Conservation (phyloP, 768 basidiomycete genomes). For the Mycena pura region DNA sequence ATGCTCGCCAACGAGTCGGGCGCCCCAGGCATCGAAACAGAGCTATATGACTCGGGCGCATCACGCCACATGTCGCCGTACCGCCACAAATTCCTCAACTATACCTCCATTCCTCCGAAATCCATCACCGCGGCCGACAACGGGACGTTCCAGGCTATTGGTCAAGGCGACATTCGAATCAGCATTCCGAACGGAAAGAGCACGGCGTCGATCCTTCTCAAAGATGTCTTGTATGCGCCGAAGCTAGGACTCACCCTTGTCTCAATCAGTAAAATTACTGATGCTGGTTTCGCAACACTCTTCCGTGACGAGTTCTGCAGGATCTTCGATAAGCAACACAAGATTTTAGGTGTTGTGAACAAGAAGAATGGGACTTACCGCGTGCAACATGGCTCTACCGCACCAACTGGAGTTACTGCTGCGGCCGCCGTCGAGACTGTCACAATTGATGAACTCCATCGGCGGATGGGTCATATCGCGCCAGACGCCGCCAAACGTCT, state of each 20-base stretch:
- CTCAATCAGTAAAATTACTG: constrained; percentile 37
- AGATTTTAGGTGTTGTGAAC: constrained; percentile 11
- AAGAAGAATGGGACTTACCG: constrained; percentile 22
- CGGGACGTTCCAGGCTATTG: constrained; percentile 35
- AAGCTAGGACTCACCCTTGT: constrained; percentile 39
- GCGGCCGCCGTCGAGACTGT: constrained; percentile 14
- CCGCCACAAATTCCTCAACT: constrained; percentile 38
- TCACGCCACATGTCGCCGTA: constrained; percentile 44
- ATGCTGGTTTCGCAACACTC: constrained; percentile 29
- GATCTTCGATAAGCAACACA: constrained; percentile 26
- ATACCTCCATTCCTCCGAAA: constrained; percentile 29
- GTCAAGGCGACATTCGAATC: constrained; percentile 39
- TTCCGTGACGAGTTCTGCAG: constrained; percentile 34
- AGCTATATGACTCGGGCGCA: constrained; percentile 45
- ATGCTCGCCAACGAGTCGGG: constrained; percentile 10
- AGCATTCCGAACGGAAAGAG: constrained; percentile 31
- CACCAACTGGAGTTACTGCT: background rate
- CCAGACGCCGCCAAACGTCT: constrained; percentile 29
- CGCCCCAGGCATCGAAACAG: constrained; percentile 23
- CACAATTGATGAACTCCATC: constrained; percentile 32
- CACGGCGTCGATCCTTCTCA: constrained; percentile 32
- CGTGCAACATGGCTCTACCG: background rate
- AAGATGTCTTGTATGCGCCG: constrained; percentile 39
- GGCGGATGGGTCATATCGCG: constrained; percentile 37
- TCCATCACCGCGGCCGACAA: constrained; percentile 41